Conservation (phyloP, 208 protist genomes). For the Wallacemonas collosoma region DNA sequence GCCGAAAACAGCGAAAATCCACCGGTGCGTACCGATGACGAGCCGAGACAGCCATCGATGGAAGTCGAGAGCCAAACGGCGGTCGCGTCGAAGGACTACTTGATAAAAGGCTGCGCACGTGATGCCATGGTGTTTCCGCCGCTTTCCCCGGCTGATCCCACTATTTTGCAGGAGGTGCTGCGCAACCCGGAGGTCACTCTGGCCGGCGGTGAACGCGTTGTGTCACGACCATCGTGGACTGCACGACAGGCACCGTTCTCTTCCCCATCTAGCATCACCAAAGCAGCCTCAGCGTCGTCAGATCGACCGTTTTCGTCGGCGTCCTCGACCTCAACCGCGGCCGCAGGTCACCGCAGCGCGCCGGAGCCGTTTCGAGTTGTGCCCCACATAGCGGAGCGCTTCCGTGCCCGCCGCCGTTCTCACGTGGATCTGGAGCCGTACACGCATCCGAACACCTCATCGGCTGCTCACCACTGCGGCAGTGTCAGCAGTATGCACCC, state of each 20-base stretch:
- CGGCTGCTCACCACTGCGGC: conserved; percentile 5
- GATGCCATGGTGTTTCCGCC: conserved; percentile 23
- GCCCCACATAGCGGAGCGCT: conserved; percentile 12
- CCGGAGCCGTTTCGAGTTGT: conserved; percentile 17
- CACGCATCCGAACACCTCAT: background rate
- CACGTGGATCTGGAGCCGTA: conserved; percentile 20
- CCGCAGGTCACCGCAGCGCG: background rate
- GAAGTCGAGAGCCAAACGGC: background rate
- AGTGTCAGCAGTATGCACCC: conserved; percentile 6
- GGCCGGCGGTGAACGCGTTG: background rate
- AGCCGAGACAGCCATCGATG: background rate
- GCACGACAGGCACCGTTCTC: background rate
- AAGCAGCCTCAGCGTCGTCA: background rate
- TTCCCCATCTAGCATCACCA: no score
- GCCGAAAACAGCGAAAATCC: background rate
- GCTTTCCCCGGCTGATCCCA: conserved; percentile 39
- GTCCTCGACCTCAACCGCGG: background rate
- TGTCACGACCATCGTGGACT: conserved; percentile 3
- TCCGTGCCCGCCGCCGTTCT: conserved; percentile 17
- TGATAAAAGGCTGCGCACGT: conserved; percentile 5
- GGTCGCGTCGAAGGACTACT: conserved; percentile 5
- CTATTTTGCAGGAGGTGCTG: conserved; percentile 36
- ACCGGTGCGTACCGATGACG: background rate
- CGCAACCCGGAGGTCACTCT: conserved; percentile 22
- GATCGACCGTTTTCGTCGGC: background rate